Percentiles rank a stretch among this genome's conserved stretches.
Evolutionary conservation across 345 rosid genomes (phyloP).

Genomic region (Arabidopsis arenosa): DNA sequence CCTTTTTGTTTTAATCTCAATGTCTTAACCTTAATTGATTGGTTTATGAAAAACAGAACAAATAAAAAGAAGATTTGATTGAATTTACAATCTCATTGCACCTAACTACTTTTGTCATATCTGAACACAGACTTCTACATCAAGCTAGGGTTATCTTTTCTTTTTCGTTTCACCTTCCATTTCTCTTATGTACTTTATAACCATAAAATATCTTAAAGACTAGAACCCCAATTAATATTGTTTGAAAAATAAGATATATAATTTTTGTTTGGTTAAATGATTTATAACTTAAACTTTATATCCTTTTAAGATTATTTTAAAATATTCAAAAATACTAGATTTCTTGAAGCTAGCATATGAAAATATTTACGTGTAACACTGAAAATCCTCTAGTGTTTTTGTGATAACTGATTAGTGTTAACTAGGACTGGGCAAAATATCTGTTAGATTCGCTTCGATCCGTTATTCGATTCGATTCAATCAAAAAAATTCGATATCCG

Average conservation of each 20-base stretch:
- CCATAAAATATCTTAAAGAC: neutral
- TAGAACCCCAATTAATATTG: neutral
- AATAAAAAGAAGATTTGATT: slow-evolving; percentile 10
- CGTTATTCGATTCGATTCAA: too few relatives aligned
- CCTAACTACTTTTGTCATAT: slow-evolving; percentile 34
- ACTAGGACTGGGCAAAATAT: too few relatives aligned
- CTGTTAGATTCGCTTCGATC: too few relatives aligned
- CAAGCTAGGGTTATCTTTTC: neutral
- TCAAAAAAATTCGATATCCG: too few relatives aligned
- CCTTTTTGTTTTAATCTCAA: slow-evolving; percentile 25
- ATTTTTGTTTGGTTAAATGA: neutral
- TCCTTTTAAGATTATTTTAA: neutral
- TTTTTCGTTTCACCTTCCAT: neutral
- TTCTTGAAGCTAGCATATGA: neutral
- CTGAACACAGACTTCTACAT: slow-evolving; percentile 22
- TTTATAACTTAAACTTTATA: neutral
- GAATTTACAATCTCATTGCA: slow-evolving; percentile 14
- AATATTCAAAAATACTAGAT: neutral
- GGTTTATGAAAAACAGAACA: slow-evolving; percentile 11
- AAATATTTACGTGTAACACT: neutral
- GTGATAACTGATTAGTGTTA: neutral
- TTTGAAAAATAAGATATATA: too few relatives aligned
- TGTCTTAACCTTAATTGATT: slow-evolving; percentile 35
- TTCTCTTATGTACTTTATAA: neutral
- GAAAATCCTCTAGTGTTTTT: neutral